phyloP scores from a whole-genome alignment of 192 early-diverging fungal genomes.

The Coemansia guatemalensis region DNA sequence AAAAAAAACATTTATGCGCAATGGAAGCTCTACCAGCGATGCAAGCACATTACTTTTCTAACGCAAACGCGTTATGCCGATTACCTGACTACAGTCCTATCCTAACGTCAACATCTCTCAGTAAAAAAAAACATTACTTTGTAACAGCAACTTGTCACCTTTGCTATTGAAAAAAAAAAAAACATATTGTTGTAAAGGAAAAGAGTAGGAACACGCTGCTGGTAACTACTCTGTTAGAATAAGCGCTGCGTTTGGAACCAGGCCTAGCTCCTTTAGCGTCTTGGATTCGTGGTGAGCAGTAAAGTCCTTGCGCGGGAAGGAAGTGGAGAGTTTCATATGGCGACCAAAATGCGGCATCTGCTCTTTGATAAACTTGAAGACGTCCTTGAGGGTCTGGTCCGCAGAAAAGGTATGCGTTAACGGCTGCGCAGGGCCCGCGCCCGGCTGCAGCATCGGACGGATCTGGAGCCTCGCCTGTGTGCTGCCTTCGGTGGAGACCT shows the following conservation, averaged over 20 bases:
- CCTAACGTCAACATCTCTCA: background rate
- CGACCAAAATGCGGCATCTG: constrained; percentile 25
- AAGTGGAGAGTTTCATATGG: constrained; percentile 59
- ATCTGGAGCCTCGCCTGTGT: constrained; percentile 66
- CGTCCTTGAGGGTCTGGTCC: constrained; percentile 55
- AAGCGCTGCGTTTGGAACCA: constrained; percentile 65
- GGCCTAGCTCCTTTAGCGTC: constrained; percentile 64
- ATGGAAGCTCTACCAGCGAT: too few species aligned
- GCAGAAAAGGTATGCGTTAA: constrained; percentile 61
- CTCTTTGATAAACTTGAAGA: constrained; percentile 55
- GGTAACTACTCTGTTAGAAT: constrained; percentile 37
- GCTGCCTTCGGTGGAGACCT: constrained; percentile 15
- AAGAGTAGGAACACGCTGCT: constrained; percentile 1
- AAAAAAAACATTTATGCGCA: too few species aligned
- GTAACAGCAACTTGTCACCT: too few species aligned
- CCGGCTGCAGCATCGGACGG: constrained; percentile 45
- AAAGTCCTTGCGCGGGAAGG: constrained; percentile 68
- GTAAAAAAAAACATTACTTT: too few species aligned
- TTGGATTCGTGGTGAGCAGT: constrained; percentile 52
- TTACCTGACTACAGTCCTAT: too few species aligned
- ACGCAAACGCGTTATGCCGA: background rate
- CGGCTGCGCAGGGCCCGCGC: constrained; percentile 42
- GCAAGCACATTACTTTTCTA: background rate
- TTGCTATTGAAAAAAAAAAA: background rate
- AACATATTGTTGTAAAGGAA: too few species aligned